phyloP scores from a whole-genome alignment of 2,329 filamentous ascomycete species.

The Fonsecaea pedrosoi region DNA sequence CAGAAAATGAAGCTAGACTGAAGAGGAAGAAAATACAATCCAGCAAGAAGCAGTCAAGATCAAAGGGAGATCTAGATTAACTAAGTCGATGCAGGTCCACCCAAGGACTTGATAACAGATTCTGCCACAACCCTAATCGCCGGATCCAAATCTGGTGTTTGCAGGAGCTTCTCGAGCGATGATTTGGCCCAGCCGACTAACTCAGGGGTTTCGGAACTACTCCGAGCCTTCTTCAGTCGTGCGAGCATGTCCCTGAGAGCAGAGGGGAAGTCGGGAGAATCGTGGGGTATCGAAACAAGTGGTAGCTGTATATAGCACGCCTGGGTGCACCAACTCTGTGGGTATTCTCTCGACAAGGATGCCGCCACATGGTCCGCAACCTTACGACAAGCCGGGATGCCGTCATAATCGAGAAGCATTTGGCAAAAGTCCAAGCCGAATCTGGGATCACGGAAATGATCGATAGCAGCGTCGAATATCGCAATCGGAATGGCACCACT shows the following conservation, averaged over 20 bases:
- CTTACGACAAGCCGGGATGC: slow-evolving; percentile 67
- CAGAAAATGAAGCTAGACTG: slow-evolving; percentile 64
- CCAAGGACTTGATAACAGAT: slow-evolving; percentile 37
- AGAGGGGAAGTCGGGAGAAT: slow-evolving; percentile 73
- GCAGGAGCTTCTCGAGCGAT: slow-evolving; percentile 57
- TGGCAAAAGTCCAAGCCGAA: slow-evolving; percentile 80
- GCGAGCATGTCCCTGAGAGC: slow-evolving; percentile 71
- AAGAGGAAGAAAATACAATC: slow-evolving; percentile 67
- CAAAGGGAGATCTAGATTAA: slow-evolving; percentile 37
- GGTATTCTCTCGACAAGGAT: slow-evolving; percentile 66
- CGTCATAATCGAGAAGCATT: slow-evolving; percentile 73
- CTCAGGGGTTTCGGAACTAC: slow-evolving; percentile 47
- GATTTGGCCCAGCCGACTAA: slow-evolving; percentile 54
- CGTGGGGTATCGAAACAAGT: slow-evolving; percentile 68
- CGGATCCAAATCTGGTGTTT: slow-evolving; percentile 57
- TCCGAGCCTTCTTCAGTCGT: slow-evolving; percentile 62
- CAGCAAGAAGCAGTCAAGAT: slow-evolving; percentile 61
- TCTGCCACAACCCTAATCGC: slow-evolving; percentile 61
- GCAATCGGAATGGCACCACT: slow-evolving; percentile 93
- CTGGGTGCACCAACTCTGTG: slow-evolving; percentile 67
- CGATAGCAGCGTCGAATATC: slow-evolving; percentile 85
- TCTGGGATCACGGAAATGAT: slow-evolving; percentile 71
- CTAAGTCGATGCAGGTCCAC: neutral
- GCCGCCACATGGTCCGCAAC: slow-evolving; percentile 76
- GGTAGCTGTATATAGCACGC: slow-evolving; percentile 75